Conservation (phyloP, 2,329 filamentous ascomycete genomes). For the Monilinia polystroma region DNA sequence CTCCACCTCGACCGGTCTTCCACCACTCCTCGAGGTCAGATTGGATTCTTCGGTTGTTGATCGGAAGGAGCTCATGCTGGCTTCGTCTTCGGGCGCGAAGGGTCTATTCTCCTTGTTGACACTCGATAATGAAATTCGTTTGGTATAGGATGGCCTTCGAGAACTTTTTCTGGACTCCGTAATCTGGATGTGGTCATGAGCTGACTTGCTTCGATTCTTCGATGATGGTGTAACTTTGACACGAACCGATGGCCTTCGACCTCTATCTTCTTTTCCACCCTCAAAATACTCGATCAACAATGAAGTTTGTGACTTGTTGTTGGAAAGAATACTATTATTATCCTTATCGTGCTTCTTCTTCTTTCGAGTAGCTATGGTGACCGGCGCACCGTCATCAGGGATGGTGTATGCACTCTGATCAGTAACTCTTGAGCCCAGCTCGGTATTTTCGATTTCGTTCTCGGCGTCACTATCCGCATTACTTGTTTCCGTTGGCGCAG, state of each 20-base stretch:
- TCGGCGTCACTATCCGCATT: conserved; percentile 52
- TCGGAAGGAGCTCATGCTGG: conserved; percentile 70
- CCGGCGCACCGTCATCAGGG: conserved; percentile 82
- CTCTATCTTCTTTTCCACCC: conserved; percentile 56
- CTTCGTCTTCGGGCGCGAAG: conserved; percentile 57
- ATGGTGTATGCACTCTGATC: conserved; percentile 73
- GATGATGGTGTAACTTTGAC: conserved; percentile 69
- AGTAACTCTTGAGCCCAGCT: conserved; percentile 65
- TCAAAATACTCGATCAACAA: conserved; percentile 77
- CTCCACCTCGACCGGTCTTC: conserved; percentile 82
- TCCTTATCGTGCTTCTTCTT: conserved; percentile 53
- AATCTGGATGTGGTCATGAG: conserved; percentile 78
- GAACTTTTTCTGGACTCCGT: conserved; percentile 70
- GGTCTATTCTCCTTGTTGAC: conserved; percentile 46
- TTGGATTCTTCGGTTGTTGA: conserved; percentile 79
- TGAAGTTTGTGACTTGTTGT: conserved; percentile 64
- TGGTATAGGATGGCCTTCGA: conserved; percentile 68
- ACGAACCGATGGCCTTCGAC: conserved; percentile 65
- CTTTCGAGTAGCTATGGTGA: conserved; percentile 82
- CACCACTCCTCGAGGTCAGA: conserved; percentile 59
- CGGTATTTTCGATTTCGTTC: conserved; percentile 52
- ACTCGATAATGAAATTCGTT: conserved; percentile 62
- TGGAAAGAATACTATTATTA: conserved; percentile 49
- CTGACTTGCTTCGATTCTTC: conserved; percentile 46
- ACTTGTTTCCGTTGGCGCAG: conserved; percentile 71